phyloP scores from a whole-genome alignment of 352 stramenopile species.

The Pythium graminicola region DNA sequence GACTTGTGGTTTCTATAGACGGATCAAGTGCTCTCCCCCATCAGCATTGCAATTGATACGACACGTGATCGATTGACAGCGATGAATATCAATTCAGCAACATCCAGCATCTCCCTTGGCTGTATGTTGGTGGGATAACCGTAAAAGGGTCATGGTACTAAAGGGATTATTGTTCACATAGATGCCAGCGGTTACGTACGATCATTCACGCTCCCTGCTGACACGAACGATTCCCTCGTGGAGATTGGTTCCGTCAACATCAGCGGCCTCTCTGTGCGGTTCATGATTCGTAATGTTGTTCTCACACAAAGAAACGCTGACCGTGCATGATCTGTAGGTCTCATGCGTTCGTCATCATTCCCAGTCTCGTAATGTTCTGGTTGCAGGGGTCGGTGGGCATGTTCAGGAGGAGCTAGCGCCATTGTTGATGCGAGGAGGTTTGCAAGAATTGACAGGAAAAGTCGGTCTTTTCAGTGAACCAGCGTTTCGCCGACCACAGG shows the following conservation, averaged over 20 bases:
- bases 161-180: not conserved
- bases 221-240: not conserved
- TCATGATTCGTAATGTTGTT: not conserved
- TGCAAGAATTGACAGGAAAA: not conserved
- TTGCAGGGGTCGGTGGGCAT: constrained; percentile 1
- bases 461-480: not conserved
- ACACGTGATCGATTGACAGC: constrained; percentile 9
- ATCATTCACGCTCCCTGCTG: constrained; percentile 1
- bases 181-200: constrained; percentile 6
- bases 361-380: not conserved
- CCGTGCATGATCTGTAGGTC: constrained; percentile 1
- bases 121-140: constrained; percentile 5
- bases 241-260: not conserved
- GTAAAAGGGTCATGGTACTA: not conserved
- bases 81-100: constrained; percentile 5
- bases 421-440: not conserved
- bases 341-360: constrained; percentile 4
- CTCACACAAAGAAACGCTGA: not conserved
- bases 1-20: not conserved
- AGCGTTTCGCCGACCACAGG: not conserved
- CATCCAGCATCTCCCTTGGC: constrained; percentile 3
- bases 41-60: not conserved
- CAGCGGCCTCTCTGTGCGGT: not conserved
- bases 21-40: not conserved
- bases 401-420: not conserved